phyloP scores from a whole-genome alignment of 1,284 basidiomycete genomes.

The Apiotrichum mycotoxinovorans region DNA sequence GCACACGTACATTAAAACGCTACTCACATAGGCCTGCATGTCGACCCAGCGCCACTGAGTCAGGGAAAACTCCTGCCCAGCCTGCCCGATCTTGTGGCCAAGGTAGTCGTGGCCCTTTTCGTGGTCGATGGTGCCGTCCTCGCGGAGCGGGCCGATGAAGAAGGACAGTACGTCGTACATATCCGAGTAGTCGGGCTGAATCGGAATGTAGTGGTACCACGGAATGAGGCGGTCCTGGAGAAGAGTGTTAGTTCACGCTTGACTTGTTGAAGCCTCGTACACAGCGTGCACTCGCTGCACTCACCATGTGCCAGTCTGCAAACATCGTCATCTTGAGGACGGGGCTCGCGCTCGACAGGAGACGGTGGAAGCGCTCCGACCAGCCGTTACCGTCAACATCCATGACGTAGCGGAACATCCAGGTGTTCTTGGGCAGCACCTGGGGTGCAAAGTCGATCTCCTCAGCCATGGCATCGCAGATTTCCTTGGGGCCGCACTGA shows the following conservation, averaged over 20 bases:
- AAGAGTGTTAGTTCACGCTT: constrained; percentile 1
- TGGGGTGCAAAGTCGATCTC: constrained; percentile 52
- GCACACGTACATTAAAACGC: neutral
- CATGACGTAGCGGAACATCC: constrained; percentile 49
- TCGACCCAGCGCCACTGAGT: constrained; percentile 53
- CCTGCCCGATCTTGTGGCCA: constrained; percentile 52
- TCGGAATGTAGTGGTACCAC: constrained; percentile 52
- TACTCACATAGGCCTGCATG: constrained; percentile 52
- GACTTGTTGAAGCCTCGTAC: neutral
- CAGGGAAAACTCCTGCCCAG: constrained; percentile 51
- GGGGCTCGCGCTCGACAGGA: constrained; percentile 48
- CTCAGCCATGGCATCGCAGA: constrained; percentile 37
- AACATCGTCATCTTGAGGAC: constrained; percentile 51
- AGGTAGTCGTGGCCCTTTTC: constrained; percentile 47
- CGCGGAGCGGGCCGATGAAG: constrained; percentile 49
- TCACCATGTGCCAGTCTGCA: constrained; percentile 50
- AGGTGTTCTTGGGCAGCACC: constrained; percentile 55
- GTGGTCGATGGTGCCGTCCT: constrained; percentile 41
- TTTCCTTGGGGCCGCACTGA: constrained; percentile 28
- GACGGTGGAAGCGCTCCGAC: constrained; percentile 60
- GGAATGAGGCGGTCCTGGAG: constrained; percentile 27
- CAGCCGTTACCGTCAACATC: constrained; percentile 63
- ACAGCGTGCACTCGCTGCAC: constrained; percentile 5
- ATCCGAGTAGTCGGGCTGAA: constrained; percentile 52
- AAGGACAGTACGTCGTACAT: constrained; percentile 53